Evolutionary conservation across 306 rosid genomes (phyloP).

Genomic region (Rosa lucieae): DNA sequence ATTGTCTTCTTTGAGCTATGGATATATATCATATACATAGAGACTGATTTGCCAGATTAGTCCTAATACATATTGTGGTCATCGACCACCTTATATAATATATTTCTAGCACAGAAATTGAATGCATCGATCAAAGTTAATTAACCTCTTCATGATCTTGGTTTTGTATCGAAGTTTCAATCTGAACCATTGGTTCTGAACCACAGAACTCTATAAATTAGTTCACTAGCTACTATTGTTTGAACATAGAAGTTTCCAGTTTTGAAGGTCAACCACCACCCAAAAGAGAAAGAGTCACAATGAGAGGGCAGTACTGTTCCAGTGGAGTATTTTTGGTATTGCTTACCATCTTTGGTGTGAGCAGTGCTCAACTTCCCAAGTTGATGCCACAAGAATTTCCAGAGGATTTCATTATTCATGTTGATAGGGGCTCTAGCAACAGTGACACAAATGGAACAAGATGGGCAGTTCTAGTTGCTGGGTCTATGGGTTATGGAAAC

Average conservation of each 20-base stretch:
- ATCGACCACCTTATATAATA: background rate
- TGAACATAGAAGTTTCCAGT: background rate
- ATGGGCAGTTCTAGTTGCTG: slow-evolving; percentile 54
- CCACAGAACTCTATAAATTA: background rate
- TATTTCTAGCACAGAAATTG: background rate
- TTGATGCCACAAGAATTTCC: slow-evolving; percentile 20
- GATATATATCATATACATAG: background rate
- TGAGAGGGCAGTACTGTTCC: background rate
- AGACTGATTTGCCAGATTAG: background rate
- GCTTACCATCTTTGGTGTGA: background rate
- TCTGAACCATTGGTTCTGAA: background rate
- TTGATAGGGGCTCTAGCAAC: background rate
- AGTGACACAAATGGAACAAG: slow-evolving; percentile 32
- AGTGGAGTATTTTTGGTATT: background rate
- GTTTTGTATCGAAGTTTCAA: slow-evolving; percentile 4
- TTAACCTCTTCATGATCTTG: background rate
- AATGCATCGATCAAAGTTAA: background rate
- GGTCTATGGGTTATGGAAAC: slow-evolving; percentile 33
- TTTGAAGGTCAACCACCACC: background rate
- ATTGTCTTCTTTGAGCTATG: background rate
- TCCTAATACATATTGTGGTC: background rate
- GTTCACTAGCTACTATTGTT: background rate
- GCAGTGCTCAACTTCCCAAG: background rate
- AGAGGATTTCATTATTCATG: slow-evolving; percentile 14
- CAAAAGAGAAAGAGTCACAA: background rate